A percentile compares a stretch with the other conserved stretches of the same genome.
Conservation (phyloP, 2,329 filamentous ascomycete genomes). For the Epichloe gansuensis region DNA sequence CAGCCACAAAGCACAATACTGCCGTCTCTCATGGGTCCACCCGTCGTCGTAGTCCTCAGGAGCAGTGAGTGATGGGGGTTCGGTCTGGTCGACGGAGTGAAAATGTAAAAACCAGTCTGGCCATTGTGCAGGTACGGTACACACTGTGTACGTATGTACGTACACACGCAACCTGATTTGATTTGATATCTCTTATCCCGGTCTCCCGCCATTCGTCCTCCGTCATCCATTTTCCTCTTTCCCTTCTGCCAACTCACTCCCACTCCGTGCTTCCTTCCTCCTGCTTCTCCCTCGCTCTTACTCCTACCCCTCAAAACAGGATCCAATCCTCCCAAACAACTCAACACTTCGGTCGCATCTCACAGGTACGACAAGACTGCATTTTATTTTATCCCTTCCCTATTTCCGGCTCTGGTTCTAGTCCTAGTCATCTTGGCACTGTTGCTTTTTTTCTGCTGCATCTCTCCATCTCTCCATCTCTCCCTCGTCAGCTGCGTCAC, state of each 20-base stretch:
- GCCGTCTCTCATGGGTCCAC: neutral
- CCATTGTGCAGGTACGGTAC: too few relatives aligned
- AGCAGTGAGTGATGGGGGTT: neutral
- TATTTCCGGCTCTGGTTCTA: neutral
- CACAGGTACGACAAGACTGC: constrained; percentile 3
- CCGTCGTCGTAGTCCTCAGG: too few relatives aligned
- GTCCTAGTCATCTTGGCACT: constrained; percentile 4
- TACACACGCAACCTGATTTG: neutral
- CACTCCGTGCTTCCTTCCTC: constrained; percentile 3
- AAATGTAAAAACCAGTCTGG: too few relatives aligned
- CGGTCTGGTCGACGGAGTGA: too few relatives aligned
- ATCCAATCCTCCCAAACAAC: neutral
- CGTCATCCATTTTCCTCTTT: constrained; percentile 5
- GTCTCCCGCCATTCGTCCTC: constrained; percentile 1
- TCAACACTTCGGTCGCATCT: neutral
- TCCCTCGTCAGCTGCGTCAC: constrained; percentile 1
- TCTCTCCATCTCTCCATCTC: constrained; percentile 5
- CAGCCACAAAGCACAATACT: neutral
- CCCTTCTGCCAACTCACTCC: neutral
- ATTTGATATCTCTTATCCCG: neutral
- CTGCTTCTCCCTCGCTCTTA: constrained; percentile 1
- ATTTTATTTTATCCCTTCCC: constrained; percentile 4
- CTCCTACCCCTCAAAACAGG: neutral
- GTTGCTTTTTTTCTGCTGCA: neutral
- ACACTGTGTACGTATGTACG: too few relatives aligned